phyloP scores from a whole-genome alignment of 257 asterid species.

The Paulownia fortunei region DNA sequence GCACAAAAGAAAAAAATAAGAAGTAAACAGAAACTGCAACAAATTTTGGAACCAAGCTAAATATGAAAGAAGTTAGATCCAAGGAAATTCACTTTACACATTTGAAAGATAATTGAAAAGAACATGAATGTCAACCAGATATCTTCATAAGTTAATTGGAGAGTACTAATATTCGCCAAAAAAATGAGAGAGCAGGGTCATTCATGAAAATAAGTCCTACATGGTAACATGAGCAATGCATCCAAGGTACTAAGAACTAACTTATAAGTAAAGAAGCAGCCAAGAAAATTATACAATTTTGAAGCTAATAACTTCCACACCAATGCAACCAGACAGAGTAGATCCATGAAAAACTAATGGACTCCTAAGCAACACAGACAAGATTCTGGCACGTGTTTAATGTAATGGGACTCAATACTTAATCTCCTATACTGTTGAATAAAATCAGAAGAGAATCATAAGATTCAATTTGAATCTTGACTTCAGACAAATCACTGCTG shows the following conservation, averaged over 20 bases:
- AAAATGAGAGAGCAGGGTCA: neutral
- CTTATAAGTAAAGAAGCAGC: neutral
- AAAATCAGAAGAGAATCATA: neutral
- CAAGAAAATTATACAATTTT: constrained; percentile 5
- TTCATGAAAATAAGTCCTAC: constrained; percentile 3
- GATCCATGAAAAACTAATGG: neutral
- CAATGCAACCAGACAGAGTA: constrained; percentile 5
- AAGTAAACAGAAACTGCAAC: constrained; percentile 6
- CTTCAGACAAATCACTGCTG: neutral
- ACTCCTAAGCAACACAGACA: neutral
- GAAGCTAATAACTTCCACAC: constrained; percentile 2
- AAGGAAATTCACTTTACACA: neutral
- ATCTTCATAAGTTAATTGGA: neutral
- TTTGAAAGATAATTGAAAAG: constrained; percentile 16
- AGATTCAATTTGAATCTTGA: constrained; percentile 1
- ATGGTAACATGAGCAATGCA: constrained; percentile 15
- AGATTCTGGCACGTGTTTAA: neutral
- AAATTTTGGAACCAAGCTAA: constrained; percentile 23
- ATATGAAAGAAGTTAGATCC: constrained; percentile 6
- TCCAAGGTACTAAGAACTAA: constrained; percentile 12
- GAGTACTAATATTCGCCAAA: neutral
- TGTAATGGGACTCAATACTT: neutral
- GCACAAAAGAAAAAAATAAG: constrained; percentile 26
- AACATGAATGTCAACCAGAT: constrained; percentile 16
- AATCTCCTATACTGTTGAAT: neutral